These are phyloP conservation scores for Rhynchosporium graminicola DNA, from an alignment of 2,329 filamentous ascomycete species.

Conservation along the genomic window DNA sequence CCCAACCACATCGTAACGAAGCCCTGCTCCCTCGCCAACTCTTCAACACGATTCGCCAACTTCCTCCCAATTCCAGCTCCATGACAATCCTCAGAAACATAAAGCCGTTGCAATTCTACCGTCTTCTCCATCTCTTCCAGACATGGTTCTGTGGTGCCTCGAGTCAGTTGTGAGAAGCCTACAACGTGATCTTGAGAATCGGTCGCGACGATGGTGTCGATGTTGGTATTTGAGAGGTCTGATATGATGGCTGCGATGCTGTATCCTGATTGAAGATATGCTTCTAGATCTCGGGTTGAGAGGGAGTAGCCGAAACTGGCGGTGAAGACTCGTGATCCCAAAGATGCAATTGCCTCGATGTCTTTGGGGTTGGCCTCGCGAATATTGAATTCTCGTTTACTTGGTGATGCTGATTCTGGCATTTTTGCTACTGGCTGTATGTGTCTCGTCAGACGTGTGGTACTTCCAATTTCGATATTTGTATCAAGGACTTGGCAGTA, in stretches of 20 bases:
- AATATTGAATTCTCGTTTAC: conserved; percentile 26
- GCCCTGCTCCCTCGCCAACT: conserved; percentile 42
- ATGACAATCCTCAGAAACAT: conserved; percentile 43
- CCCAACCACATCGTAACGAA: conserved; percentile 48
- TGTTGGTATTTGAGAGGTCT: conserved; percentile 35
- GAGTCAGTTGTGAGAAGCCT: conserved; percentile 47
- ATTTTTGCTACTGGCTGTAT: conserved; percentile 13
- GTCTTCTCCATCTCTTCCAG: conserved; percentile 37
- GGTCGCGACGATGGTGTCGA: conserved; percentile 39
- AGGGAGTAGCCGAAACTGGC: conserved; percentile 48
- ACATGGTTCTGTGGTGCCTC: conserved; percentile 44
- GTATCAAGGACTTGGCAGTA: not conserved
- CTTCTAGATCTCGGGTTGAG: conserved; percentile 41
- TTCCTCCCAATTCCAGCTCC: conserved; percentile 45
- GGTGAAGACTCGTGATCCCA: conserved; percentile 44
- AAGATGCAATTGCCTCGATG: conserved; percentile 37
- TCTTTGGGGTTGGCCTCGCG: conserved; percentile 39
- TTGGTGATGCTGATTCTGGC: conserved; percentile 18
- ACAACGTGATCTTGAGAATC: conserved; percentile 33
- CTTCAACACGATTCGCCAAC: conserved; percentile 39
- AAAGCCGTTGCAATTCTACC: conserved; percentile 48
- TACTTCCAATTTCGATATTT: not conserved
- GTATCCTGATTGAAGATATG: conserved; percentile 45
- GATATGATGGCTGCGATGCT: conserved; percentile 31
- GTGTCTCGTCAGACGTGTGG: not conserved